Percentiles rank a stretch among this genome's conserved stretches.
Conservation (phyloP, 495 filamentous ascomycete genomes). For the Neurospora pannonica region DNA sequence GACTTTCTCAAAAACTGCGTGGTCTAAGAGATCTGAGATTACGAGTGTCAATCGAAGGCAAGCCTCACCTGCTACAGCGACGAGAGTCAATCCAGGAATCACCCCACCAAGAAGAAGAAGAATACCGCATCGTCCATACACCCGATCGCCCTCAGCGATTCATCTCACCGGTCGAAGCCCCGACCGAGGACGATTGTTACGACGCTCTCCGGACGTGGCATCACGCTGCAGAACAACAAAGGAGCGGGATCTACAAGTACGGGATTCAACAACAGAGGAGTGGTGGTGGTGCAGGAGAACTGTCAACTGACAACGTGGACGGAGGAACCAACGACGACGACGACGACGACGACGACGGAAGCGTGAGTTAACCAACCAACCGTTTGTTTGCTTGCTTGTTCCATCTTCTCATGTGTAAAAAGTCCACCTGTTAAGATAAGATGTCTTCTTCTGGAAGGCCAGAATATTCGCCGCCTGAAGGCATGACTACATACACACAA, state of each 20-base stretch:
- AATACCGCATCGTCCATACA: constrained; percentile 18
- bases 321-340: not conserved
- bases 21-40: constrained; percentile 1
- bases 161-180: constrained; percentile 8
- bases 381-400: not conserved
- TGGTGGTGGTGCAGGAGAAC: not conserved
- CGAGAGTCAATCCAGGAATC: not conserved
- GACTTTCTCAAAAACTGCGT: constrained; percentile 15
- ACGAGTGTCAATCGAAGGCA: not conserved
- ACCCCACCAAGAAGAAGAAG: not conserved
- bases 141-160: constrained; percentile 15
- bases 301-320: not conserved
- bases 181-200: constrained; percentile 19
- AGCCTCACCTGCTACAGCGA: not conserved
- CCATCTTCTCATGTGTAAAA: not conserved
- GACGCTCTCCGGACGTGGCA: constrained; percentile 18
- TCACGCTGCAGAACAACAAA: not conserved
- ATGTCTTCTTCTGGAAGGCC: not conserved
- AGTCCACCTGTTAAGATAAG: not conserved
- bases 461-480: not conserved
- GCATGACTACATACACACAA: not conserved
- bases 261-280: not conserved
- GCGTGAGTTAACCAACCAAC: not conserved
- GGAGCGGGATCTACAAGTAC: not conserved
- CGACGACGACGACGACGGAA: not conserved